Percentiles rank a stretch among this genome's conserved stretches.
Conservation (phyloP, 345 rosid genomes). For the Hevea brasiliensis region DNA sequence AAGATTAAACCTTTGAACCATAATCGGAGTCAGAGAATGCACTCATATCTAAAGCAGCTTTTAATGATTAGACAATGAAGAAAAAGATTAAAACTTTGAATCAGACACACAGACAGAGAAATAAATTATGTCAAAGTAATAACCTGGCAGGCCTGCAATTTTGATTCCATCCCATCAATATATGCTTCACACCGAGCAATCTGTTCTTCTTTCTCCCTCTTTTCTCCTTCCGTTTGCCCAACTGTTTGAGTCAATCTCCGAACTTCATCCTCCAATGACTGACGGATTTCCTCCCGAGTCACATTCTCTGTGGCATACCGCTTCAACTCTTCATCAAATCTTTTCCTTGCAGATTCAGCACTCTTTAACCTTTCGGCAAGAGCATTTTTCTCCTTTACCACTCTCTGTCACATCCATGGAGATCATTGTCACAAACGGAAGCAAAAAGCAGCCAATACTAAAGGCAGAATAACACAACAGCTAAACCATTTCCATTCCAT, state of each 20-base stretch:
- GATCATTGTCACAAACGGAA: conserved; percentile 17
- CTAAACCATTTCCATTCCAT: conserved; percentile 2
- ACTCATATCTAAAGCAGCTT: not conserved
- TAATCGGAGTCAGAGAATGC: not conserved
- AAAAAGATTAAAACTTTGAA: not conserved
- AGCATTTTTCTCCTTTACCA: conserved; percentile 88
- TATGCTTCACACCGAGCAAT: conserved; percentile 88
- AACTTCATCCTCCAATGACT: conserved; percentile 88
- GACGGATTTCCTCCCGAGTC: conserved; percentile 80
- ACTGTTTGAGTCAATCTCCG: conserved; percentile 78
- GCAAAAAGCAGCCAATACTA: not conserved
- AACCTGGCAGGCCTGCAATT: conserved; percentile 91
- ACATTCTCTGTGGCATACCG: conserved; percentile 81
- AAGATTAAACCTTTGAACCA: not conserved
- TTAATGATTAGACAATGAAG: not conserved
- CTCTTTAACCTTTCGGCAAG: conserved; percentile 85
- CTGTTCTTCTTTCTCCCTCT: conserved; percentile 90
- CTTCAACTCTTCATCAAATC: conserved; percentile 90
- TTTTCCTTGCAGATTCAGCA: conserved; percentile 86
- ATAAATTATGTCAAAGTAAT: conserved; percentile 8
- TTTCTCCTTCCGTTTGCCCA: conserved; percentile 93
- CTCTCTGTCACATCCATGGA: conserved; percentile 62
- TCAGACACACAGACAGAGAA: not conserved
- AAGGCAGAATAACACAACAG: conserved; percentile 8
- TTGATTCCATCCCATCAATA: conserved; percentile 91